Evolutionary conservation across 2,329 filamentous ascomycete genomes (phyloP).

Genomic region (Didymosphaeria variabile): DNA sequence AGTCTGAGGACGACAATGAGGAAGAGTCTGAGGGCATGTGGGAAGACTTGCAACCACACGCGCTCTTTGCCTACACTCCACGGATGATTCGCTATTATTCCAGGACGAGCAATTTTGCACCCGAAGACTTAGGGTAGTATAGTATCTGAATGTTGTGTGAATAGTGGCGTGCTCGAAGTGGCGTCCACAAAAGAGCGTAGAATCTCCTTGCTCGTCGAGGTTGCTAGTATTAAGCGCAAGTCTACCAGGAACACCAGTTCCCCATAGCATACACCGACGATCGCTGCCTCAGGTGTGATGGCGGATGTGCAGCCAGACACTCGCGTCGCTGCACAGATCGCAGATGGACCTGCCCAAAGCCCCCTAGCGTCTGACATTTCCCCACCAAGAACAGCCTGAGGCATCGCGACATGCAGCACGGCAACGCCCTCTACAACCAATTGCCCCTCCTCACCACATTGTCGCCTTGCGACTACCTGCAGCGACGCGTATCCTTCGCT

Average conservation of each 20-base stretch:
- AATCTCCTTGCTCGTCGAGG: no score
- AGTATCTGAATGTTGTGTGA: no score
- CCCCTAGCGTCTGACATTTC: constrained; percentile 3
- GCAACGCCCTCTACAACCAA: not conserved
- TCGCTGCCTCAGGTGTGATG: not conserved
- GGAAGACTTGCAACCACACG: no score
- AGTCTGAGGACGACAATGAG: no score
- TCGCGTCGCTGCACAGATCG: constrained; percentile 4
- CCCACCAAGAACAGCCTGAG: constrained; percentile 7
- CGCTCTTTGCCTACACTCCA: no score
- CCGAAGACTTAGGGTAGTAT: no score
- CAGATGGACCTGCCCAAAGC: constrained; percentile 2
- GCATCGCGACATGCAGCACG: constrained; percentile 4
- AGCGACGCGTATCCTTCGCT: constrained; percentile 11
- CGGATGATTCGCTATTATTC: no score
- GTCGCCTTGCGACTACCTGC: constrained; percentile 9
- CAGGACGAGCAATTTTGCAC: no score
- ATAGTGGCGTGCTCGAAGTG: no score
- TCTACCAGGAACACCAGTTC: not conserved
- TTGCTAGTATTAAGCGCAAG: no score
- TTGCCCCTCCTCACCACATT: not conserved
- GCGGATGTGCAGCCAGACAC: not conserved
- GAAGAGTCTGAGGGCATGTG: no score
- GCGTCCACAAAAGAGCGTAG: no score
- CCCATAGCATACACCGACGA: not conserved